Conservation (phyloP, 495 filamentous ascomycete genomes). For the Aspergillus baeticus region DNA sequence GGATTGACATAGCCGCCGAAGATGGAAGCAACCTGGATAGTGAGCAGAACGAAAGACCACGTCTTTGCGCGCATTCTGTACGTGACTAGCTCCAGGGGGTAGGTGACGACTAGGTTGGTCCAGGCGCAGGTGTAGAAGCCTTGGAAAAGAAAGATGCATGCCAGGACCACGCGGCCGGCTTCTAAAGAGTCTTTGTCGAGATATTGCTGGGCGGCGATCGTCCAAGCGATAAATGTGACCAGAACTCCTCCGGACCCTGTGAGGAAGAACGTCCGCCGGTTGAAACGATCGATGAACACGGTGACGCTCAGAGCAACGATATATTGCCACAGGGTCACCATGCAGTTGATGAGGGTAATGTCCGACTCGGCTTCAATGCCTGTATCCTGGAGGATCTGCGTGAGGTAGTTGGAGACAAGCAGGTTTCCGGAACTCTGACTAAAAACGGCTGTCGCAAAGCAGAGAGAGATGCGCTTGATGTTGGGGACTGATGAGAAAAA, state of each 20-base stretch:
- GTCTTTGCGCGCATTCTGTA: background rate
- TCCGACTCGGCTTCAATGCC: background rate
- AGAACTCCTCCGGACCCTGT: background rate
- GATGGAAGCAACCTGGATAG: background rate
- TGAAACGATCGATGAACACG: background rate
- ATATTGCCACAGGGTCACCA: background rate
- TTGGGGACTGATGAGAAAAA: background rate
- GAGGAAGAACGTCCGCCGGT: background rate
- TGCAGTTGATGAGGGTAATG: background rate
- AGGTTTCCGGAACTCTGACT: background rate
- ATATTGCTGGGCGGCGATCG: background rate
- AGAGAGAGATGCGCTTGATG: background rate
- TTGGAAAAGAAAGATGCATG: background rate
- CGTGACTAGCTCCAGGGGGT: background rate
- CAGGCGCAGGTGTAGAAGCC: background rate
- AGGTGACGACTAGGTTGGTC: background rate
- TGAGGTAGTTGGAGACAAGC: background rate
- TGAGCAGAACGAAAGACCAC: background rate
- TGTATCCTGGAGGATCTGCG: background rate
- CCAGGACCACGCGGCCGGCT: background rate
- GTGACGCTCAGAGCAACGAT: background rate
- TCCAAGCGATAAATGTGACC: background rate
- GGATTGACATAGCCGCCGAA: background rate
- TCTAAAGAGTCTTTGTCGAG: background rate
- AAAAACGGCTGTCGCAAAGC: background rate